phyloP scores from a whole-genome alignment of 2,329 filamentous ascomycete species.

The Sordariomycetes sp. region DNA sequence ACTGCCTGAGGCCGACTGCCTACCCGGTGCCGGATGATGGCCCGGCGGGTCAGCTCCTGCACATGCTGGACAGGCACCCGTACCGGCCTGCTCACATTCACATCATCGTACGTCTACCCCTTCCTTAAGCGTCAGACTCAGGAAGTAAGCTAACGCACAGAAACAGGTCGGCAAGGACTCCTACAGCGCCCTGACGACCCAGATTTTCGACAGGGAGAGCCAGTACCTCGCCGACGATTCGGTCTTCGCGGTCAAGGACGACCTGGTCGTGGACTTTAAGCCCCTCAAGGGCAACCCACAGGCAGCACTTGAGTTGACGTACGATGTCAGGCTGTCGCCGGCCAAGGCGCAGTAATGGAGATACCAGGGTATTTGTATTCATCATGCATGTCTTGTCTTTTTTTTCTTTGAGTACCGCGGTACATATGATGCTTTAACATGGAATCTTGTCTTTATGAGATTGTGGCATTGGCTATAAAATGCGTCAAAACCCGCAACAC shows the following conservation, averaged over 20 bases:
- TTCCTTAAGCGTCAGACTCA: neutral
- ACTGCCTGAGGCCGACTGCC: conserved; percentile 45
- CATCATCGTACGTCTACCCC: conserved; percentile 26
- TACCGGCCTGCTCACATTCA: conserved; percentile 48
- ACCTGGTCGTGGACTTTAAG: conserved; percentile 28
- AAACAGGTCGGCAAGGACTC: conserved; percentile 30
- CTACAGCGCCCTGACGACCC: conserved; percentile 55
- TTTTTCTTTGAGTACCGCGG: neutral
- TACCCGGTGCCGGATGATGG: conserved; percentile 36
- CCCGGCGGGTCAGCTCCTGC: conserved; percentile 36
- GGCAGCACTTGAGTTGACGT: conserved; percentile 44
- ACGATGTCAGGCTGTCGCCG: conserved; percentile 31
- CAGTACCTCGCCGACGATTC: conserved; percentile 41
- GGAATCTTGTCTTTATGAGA: neutral
- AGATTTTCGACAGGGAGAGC: conserved; percentile 60
- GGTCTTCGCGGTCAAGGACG: conserved; percentile 41
- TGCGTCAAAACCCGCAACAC: no score
- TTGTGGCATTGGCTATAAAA: no score
- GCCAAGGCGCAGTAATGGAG: neutral
- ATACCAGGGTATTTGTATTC: neutral
- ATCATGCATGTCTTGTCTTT: neutral
- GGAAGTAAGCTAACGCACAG: neutral
- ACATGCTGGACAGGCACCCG: conserved; percentile 39
- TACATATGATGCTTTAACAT: neutral
- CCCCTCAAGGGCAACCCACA: conserved; percentile 22